A percentile compares a stretch with the other conserved stretches of the same genome.
These are phyloP conservation scores for Phaeotremella fagi DNA, from an alignment of 768 basidiomycete species.

Conservation along the genomic window DNA sequence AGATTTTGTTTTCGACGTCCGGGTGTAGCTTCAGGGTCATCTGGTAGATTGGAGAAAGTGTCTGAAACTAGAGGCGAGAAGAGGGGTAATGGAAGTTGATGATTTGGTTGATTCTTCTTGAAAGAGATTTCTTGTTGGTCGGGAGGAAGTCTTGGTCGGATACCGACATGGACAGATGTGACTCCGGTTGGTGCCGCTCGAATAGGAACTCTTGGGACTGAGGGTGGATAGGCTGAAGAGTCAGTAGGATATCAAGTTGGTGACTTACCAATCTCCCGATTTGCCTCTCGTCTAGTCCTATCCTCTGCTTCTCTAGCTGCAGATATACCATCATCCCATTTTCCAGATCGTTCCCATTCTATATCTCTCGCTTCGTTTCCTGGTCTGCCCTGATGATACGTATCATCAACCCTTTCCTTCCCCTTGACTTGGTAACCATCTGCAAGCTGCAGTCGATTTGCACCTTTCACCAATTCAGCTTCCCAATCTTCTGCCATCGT, in stretches of 20 bases:
- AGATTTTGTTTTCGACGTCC: background rate
- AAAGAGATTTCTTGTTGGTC: conserved; percentile 22
- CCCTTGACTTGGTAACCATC: background rate
- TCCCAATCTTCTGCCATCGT: conserved; percentile 35
- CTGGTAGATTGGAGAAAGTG: background rate
- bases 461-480: conserved; percentile 15
- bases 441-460: background rate
- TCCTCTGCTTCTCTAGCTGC: conserved; percentile 29
- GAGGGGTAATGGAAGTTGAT: conserved; percentile 16
- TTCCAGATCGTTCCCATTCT: conserved; percentile 32
- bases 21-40: background rate
- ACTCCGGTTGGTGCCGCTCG: conserved; percentile 80
- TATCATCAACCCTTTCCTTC: background rate
- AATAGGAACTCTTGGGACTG: conserved; percentile 25
- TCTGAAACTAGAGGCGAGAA: conserved; percentile 14
- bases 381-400: conserved; percentile 4
- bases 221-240: conserved; percentile 30
- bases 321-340: conserved; percentile 21
- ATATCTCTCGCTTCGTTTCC: conserved; percentile 14
- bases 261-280: conserved; percentile 29
- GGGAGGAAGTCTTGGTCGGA: conserved; percentile 39
- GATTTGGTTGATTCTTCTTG: conserved; percentile 34
- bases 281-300: conserved; percentile 17
- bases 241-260: background rate
- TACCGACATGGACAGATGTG: conserved; percentile 83